Base-by-base conservation (phyloP, 2,329 filamentous ascomycete species). In the Botryotinia narcissicola region DNA sequence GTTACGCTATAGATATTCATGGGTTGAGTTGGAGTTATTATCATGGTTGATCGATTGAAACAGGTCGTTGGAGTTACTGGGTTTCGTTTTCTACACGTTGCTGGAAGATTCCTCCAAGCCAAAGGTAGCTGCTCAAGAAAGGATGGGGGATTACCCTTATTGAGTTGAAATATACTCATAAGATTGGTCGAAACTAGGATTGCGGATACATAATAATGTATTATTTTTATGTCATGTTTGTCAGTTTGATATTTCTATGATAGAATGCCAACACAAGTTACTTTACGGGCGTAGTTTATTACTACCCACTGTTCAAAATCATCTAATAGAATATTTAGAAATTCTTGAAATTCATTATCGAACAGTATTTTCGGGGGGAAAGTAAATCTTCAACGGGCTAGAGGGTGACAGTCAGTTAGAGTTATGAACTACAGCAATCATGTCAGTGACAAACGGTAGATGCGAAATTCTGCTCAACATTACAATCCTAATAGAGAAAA, bases 101-200 rank as follows among this genome's bases (percentile, higher is more conserved):
- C 25, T 12, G 25, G 48, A 16, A 51, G 44, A 48, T 22, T 22
- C 8, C 44, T 48, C 6, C 44, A 48, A 22, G 44, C 8, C 44
- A 48, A 22, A 48, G 44, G 44, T 51, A 51, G 25, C 25, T 14
- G 4, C 2, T n/a, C 12, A 1, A 51, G 25, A 10, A 5, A 10
- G 2, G 12, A n/a, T 6, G 4, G 0, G 14, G 4, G 12, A n/a
- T n/a, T 51, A 7, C 48, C 25, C 12, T 7, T 10, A 1, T 10
- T 9, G 25, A 51, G 25, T n/a, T 51, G 25, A n/a, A 6, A 51
- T n/a, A n/a, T n/a, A n/a, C 25, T 14, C 4, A 14, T 25, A 4
- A 25, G 10, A n/a, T 51, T 51, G 10, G 22, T 2, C 14, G 48
- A n/a, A n/a, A n/a, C 48, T 51, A n/a, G 25, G 12, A 5, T n/a